Base-by-base conservation (phyloP, 2,329 filamentous ascomycete species). In the Arthrinium puccinioides region DNA sequence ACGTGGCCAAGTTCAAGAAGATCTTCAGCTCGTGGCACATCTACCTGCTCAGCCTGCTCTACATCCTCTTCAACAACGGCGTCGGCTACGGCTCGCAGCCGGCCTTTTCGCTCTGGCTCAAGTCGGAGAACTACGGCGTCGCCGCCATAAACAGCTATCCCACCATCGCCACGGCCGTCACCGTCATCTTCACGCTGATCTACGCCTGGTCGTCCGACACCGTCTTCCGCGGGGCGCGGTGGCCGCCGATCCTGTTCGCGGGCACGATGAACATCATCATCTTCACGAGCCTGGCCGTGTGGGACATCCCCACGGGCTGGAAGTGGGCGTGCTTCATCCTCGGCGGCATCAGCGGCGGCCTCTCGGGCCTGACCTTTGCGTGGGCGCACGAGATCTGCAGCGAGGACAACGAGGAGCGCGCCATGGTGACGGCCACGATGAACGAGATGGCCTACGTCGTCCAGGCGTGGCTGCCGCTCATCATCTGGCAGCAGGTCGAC, bases 361-460 rank as follows among this genome's bases (percentile, higher is more conserved):
- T 70, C 36, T 63, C 61, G 9, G 67, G 67, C 0, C 49, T 71
- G 9, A 63, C 60, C 0, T 69, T 67, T 38, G 64, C 67, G 0
- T 71, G 68, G 68, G 65, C 66, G 0, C 64, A 70, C 41, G 68
- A 71, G 47, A 68, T 71, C 27, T 70, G 67, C 48, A 58, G 55
- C 23, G 64, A 61, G 7, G 66, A 70, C 41, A 70, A 79, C 39
- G 79, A 85, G 54, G 80, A 84, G 57, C 63, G 79, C 10, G 79
- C 81, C 0, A 61, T 86, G 5, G 76, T 84, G 0, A 69, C 80
- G 1, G 80, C 67, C 0, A 59, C 66, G 11, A 84, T 84, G 76
- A 84, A 84, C 43, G 72, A 81, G 51, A 71, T 84, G 61, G 79
- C 79, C 0, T 83, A 84, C 42, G 76, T 83, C 2, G 57, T 85